Conservation (phyloP, 345 rosid species). For the Heritiera fomes region DNA sequence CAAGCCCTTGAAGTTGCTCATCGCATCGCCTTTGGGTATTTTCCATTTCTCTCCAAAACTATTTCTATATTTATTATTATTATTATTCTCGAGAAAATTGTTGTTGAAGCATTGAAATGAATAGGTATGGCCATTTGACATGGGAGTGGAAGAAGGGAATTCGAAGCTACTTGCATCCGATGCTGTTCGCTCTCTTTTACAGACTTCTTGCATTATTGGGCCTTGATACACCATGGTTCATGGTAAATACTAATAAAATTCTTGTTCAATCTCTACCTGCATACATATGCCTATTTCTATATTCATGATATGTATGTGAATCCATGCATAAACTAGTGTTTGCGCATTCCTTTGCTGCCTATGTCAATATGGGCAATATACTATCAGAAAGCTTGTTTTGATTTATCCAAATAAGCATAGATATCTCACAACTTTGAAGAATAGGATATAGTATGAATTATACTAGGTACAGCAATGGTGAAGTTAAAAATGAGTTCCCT, state of each 20-base stretch:
- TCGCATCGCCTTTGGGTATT: constrained; percentile 71
- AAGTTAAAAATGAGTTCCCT: constrained; percentile 1
- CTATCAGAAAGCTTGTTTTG: background rate
- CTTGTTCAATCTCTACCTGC: background rate
- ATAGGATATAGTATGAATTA: background rate
- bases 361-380: background rate
- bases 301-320: background rate
- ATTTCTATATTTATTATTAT: too few species aligned
- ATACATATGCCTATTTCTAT: background rate
- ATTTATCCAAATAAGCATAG: background rate
- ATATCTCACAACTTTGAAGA: background rate
- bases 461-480: background rate
- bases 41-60: background rate
- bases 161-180: constrained; percentile 88
- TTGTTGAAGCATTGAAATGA: constrained; percentile 11
- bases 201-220: constrained; percentile 62
- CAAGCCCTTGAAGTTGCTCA: constrained; percentile 90
- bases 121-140: constrained; percentile 88
- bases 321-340: background rate
- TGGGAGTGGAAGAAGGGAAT: constrained; percentile 96
- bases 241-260: constrained; percentile 47
- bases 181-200: constrained; percentile 70
- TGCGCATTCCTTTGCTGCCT: background rate
- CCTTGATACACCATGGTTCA: constrained; percentile 67
- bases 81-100: background rate